Conservation (phyloP, 1,284 basidiomycete species). For the Ceratobasidium sp. region DNA sequence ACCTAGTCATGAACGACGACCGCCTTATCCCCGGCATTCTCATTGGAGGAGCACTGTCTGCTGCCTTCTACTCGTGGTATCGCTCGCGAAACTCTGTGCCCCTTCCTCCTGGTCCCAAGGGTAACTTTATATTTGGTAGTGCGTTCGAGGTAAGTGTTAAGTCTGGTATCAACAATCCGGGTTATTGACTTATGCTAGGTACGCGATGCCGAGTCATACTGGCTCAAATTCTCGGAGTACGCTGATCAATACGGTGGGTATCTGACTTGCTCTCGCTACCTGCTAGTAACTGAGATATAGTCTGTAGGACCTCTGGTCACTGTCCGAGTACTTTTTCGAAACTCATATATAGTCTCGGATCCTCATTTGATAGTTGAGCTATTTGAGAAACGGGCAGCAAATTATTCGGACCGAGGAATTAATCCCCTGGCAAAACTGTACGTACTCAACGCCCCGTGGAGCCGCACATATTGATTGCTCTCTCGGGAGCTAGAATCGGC, state of each 20-base stretch:
- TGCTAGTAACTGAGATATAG: not conserved
- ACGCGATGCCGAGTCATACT: not conserved
- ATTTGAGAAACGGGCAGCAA: constrained; percentile 13
- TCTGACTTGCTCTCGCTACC: not conserved
- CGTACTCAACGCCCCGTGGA: not conserved
- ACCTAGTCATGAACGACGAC: not conserved
- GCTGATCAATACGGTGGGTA: not conserved
- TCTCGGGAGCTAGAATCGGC: not conserved
- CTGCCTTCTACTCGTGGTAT: not conserved
- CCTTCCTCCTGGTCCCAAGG: constrained; percentile 23
- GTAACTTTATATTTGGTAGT: constrained; percentile 21
- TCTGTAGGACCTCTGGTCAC: not conserved
- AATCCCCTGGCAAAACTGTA: constrained; percentile 3
- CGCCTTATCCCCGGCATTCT: not conserved
- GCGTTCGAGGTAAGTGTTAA: constrained; percentile 19
- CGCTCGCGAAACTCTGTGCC: not conserved
- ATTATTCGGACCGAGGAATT: constrained; percentile 6
- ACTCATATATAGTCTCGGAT: not conserved
- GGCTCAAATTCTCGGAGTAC: constrained; percentile 14
- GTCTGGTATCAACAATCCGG: too few species aligned
- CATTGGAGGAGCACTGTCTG: not conserved
- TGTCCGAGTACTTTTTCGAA: not conserved
- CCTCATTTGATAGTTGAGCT: not conserved
- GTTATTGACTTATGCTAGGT: not conserved
- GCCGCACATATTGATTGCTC: too few species aligned